Percentiles rank a stretch among this genome's conserved stretches.
phyloP scores from a whole-genome alignment of 371 early-diverging fungal species.

The Apophysomyces variabilis region DNA sequence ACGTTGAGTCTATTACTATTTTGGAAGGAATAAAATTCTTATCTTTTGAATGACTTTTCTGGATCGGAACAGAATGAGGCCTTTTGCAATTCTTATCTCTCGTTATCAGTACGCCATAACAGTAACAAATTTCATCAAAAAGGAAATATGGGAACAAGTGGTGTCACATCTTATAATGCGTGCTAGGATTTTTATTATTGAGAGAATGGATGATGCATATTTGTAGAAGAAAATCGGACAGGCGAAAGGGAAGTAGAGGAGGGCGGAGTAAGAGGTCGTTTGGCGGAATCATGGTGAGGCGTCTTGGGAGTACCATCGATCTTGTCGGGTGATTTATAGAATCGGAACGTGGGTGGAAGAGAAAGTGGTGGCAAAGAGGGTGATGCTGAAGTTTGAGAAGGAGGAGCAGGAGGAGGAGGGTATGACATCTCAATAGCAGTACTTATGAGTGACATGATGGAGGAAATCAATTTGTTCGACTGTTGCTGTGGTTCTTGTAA shows the following conservation, averaged over 20 bases:
- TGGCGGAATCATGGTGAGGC: neutral
- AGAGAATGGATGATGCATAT: neutral
- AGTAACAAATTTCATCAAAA: conserved; percentile 4
- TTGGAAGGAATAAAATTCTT: too few relatives aligned
- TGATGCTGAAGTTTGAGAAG: neutral
- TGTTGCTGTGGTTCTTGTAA: neutral
- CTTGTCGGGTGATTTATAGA: neutral
- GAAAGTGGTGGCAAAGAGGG: neutral
- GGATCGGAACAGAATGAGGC: too few relatives aligned
- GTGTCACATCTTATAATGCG: conserved; percentile 6
- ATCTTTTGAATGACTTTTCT: too few relatives aligned
- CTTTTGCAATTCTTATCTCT: conserved; percentile 3
- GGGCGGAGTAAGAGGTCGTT: neutral
- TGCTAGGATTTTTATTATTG: neutral
- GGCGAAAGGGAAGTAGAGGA: conserved; percentile 3
- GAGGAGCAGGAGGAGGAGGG: neutral
- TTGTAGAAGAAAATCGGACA: neutral
- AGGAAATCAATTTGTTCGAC: neutral
- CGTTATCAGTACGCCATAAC: conserved; percentile 2
- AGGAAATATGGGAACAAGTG: neutral
- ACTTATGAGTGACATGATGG: neutral
- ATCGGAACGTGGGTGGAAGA: conserved; percentile 4
- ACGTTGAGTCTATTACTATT: too few relatives aligned
- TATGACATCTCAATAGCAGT: neutral
- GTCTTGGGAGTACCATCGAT: neutral